phyloP scores from a whole-genome alignment of 2,329 filamentous ascomycete species.

The Aspergillus versicolor region DNA sequence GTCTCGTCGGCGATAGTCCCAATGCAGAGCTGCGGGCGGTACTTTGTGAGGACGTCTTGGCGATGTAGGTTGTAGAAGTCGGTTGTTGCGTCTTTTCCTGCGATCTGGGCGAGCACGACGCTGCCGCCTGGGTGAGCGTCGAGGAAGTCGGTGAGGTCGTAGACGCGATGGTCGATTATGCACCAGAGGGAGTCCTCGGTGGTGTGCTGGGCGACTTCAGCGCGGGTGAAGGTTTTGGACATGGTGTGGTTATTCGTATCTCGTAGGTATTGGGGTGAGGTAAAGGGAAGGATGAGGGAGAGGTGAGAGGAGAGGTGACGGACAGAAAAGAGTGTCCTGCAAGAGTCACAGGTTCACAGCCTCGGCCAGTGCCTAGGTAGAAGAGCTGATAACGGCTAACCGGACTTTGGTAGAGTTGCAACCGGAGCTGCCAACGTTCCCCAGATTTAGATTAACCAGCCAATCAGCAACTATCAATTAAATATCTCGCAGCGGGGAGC shows the following conservation, averaged over 20 bases:
- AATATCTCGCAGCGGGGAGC: neutral
- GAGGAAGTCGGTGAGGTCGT: constrained; percentile 81
- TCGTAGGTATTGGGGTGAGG: too few species aligned
- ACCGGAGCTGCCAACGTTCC: too few species aligned
- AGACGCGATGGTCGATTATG: constrained; percentile 83
- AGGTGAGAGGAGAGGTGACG: neutral
- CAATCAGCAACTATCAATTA: constrained; percentile 19
- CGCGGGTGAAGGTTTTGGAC: constrained; percentile 44
- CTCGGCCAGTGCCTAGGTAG: too few species aligned
- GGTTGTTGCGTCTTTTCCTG: constrained; percentile 75
- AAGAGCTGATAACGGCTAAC: too few species aligned
- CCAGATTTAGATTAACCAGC: neutral
- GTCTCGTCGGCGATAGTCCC: constrained; percentile 74
- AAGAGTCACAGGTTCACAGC: too few species aligned
- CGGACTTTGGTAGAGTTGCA: too few species aligned
- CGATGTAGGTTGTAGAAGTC: constrained; percentile 91
- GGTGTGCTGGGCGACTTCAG: constrained; percentile 72
- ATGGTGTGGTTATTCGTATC: constrained; percentile 5
- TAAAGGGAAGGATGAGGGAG: neutral
- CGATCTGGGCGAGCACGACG: constrained; percentile 76
- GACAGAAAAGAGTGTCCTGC: too few species aligned
- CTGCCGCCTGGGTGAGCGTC: constrained; percentile 83
- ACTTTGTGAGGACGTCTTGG: constrained; percentile 83
- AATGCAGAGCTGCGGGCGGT: constrained; percentile 67
- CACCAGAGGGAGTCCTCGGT: constrained; percentile 75